A percentile compares a stretch with the other conserved stretches of the same genome.
phyloP scores from a whole-genome alignment of 2,329 filamentous ascomycete species.

The Scedosporium apiospermum region DNA sequence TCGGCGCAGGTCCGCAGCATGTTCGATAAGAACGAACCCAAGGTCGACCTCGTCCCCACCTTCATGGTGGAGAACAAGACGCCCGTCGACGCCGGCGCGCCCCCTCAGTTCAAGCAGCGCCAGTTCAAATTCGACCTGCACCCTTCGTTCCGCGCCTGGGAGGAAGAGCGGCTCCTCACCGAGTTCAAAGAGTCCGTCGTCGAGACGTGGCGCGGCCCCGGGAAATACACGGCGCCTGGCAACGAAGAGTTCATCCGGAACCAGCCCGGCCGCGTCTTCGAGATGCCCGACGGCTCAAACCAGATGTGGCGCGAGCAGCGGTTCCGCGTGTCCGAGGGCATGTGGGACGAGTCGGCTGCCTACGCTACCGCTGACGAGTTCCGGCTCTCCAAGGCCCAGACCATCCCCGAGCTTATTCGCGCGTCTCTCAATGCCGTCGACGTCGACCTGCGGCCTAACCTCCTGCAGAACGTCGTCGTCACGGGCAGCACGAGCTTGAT shows the following conservation, averaged over 20 bases:
- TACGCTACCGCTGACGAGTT: constrained; percentile 36
- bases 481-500: constrained; percentile 82
- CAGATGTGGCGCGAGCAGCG: constrained; percentile 87
- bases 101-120: constrained; percentile 66
- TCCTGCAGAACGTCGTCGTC: constrained; percentile 85
- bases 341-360: constrained; percentile 81
- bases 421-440: constrained; percentile 71
- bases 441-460: constrained; percentile 73
- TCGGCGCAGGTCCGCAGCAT: constrained; percentile 79
- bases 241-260: constrained; percentile 69
- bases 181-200: constrained; percentile 98
- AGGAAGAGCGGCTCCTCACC: constrained; percentile 87
- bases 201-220: constrained; percentile 81
- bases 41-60: constrained; percentile 69
- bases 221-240: constrained; percentile 50
- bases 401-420: constrained; percentile 74
- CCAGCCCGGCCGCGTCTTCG: constrained; percentile 77
- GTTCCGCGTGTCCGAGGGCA: constrained; percentile 74
- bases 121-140: constrained; percentile 53
- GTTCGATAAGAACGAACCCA: constrained; percentile 59
- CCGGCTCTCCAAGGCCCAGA: constrained; percentile 54
- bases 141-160: constrained; percentile 67
- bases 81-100: constrained; percentile 74
- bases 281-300: constrained; percentile 96
- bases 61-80: constrained; percentile 84